Percentiles rank a stretch among this genome's conserved stretches.
Evolutionary conservation across 768 basidiomycete species (phyloP).

Genomic region (Termitomyces sp.): DNA sequence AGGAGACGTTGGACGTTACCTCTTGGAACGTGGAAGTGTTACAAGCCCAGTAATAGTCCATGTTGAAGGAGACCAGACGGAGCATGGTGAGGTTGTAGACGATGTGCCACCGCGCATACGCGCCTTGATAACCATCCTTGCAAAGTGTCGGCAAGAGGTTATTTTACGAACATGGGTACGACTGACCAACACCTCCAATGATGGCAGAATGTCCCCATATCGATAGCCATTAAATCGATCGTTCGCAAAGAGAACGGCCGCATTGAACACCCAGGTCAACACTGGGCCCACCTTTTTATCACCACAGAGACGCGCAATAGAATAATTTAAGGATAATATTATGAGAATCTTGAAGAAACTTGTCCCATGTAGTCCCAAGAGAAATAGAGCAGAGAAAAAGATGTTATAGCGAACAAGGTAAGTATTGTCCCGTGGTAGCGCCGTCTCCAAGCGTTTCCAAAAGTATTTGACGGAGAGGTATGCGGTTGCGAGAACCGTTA

Average conservation of each 20-base stretch:
- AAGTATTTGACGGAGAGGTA: constrained; percentile 56
- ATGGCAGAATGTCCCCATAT: constrained; percentile 53
- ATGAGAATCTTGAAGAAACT: constrained; percentile 73
- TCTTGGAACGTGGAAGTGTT: constrained; percentile 34
- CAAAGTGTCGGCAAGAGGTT: constrained; percentile 2
- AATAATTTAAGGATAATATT: constrained; percentile 71
- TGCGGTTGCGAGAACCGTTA: constrained; percentile 43
- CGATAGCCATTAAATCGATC: constrained; percentile 73
- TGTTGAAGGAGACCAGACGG: constrained; percentile 85
- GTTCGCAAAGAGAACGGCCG: constrained; percentile 68
- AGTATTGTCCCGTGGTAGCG: constrained; percentile 20
- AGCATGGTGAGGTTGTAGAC: constrained; percentile 96
- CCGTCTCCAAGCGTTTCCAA: constrained; percentile 32
- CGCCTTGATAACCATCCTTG: constrained; percentile 66
- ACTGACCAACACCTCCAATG: constrained; percentile 61
- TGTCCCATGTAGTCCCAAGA: constrained; percentile 76
- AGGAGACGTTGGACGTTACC: constrained; percentile 35
- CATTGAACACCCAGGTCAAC: constrained; percentile 78
- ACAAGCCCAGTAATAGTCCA: constrained; percentile 90
- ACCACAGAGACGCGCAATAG: constrained; percentile 45
- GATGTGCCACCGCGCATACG: constrained; percentile 91
- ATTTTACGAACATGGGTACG: not conserved
- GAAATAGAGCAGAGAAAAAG: constrained; percentile 58
- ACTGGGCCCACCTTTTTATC: constrained; percentile 45
- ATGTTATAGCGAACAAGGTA: constrained; percentile 55